These are phyloP conservation scores for Schizosaccharomyces versatilis DNA, from an alignment of 1,139 yeast genomes.

Conservation along the genomic window DNA sequence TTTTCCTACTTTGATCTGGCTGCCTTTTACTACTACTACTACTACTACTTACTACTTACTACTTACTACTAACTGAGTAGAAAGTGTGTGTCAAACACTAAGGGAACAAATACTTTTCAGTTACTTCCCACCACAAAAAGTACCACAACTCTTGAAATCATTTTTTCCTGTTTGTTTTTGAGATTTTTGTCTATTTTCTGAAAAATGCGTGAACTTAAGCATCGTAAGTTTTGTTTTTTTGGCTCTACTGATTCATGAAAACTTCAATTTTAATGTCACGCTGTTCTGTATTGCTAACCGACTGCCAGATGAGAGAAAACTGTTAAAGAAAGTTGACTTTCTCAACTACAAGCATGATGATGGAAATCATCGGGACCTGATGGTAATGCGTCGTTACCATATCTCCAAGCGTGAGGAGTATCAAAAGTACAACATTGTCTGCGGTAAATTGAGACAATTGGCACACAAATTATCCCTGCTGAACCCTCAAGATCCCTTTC, in stretches of 20 bases:
- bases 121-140: too few species aligned
- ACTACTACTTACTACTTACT: too few species aligned
- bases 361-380: conserved; percentile 81
- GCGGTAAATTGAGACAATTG: conserved; percentile 72
- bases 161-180: too few species aligned
- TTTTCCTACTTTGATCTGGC: too few species aligned
- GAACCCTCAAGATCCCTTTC: conserved; percentile 64
- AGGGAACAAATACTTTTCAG: too few species aligned
- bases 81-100: too few species aligned
- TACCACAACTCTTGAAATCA: too few species aligned
- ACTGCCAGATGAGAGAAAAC: neutral
- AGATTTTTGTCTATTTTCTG: too few species aligned
- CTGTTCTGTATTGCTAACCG: neutral
- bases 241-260: too few species aligned
- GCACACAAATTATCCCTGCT: conserved; percentile 69
- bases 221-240: neutral
- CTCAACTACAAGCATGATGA: conserved; percentile 87
- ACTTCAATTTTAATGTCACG: too few species aligned
- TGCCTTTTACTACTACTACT: too few species aligned
- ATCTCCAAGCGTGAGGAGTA: conserved; percentile 89
- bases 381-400: conserved; percentile 85
- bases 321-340: conserved; percentile 41
- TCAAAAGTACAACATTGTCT: conserved; percentile 31
- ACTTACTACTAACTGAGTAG: too few species aligned
- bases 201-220: neutral